Conservation (phyloP, 2,329 filamentous ascomycete genomes). For the Mycocentrospora acerina region DNA sequence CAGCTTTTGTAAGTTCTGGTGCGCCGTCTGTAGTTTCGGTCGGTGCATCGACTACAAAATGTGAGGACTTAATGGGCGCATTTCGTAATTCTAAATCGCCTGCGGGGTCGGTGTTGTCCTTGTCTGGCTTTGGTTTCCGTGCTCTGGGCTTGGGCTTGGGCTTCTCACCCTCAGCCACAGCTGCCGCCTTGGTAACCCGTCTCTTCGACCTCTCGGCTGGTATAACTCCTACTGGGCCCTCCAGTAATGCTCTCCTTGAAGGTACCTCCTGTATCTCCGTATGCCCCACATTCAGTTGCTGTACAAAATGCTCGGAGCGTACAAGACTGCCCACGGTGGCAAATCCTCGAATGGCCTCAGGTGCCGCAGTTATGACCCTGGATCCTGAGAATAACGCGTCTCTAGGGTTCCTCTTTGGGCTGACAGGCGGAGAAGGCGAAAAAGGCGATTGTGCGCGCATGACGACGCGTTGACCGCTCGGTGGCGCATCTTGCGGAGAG, state of each 20-base stretch:
- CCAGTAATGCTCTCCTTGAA: constrained; percentile 2
- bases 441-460: constrained; percentile 26
- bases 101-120: constrained; percentile 7
- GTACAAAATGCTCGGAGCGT: constrained; percentile 29
- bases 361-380: constrained; percentile 27
- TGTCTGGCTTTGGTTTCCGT: constrained; percentile 27
- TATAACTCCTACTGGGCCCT: neutral
- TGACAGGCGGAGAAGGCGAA: constrained; percentile 23
- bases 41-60: constrained; percentile 11
- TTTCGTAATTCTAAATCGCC: constrained; percentile 16
- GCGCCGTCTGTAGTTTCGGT: constrained; percentile 7
- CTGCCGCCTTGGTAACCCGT: constrained; percentile 12
- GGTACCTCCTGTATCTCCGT: constrained; percentile 7
- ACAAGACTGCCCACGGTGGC: constrained; percentile 37
- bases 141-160: constrained; percentile 26
- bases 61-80: constrained; percentile 23
- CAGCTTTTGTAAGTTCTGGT: constrained; percentile 20
- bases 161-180: constrained; percentile 12
- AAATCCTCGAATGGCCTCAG: constrained; percentile 30
- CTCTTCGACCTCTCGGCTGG: constrained; percentile 20
- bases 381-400: constrained; percentile 33
- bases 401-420: constrained; percentile 12
- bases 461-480: constrained; percentile 31
- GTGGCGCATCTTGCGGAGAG: constrained; percentile 20
- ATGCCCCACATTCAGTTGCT: constrained; percentile 15